These are phyloP conservation scores for Metschnikowia lochheadii DNA, from an alignment of 805 yeast species.

Conservation along the genomic window DNA sequence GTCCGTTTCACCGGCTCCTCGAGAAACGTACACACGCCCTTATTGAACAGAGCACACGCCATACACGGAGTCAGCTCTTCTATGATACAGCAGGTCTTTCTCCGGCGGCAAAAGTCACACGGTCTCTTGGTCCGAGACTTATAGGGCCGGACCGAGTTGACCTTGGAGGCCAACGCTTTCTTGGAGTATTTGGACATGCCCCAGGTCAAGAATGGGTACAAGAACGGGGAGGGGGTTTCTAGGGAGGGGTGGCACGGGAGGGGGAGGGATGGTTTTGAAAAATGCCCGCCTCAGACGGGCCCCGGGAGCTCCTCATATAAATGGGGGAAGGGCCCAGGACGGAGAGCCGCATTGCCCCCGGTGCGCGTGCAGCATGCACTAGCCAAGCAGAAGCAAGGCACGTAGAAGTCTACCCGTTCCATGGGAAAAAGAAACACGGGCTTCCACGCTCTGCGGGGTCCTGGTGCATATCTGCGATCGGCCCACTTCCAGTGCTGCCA, in stretches of 20 bases:
- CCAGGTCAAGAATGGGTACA: not conserved
- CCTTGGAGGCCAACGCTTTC: conserved; percentile 16
- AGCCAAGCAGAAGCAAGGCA: conserved; percentile 3
- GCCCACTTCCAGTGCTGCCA: not conserved
- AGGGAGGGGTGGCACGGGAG: not conserved
- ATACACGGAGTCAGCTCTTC: conserved; percentile 29
- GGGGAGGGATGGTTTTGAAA: not conserved
- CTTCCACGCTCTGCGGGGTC: not conserved
- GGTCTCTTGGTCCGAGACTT: conserved; percentile 33
- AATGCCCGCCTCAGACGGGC: not conserved
- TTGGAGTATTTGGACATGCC: conserved; percentile 13
- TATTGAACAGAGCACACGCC: conserved; percentile 27
- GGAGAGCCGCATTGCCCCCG: not conserved
- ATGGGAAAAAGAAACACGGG: not conserved
- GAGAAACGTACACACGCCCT: conserved; percentile 26
- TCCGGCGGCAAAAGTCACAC: conserved; percentile 32
- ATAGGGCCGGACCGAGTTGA: conserved; percentile 27
- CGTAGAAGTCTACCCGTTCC: not conserved
- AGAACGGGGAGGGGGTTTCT: not conserved
- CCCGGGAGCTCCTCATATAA: not conserved
- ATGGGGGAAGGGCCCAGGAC: not conserved
- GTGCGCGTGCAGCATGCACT: conserved; percentile 2
- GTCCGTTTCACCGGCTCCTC: conserved; percentile 63
- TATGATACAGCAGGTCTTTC: conserved; percentile 35
- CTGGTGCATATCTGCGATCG: not conserved